Percentiles rank a stretch among this genome's conserved stretches.
Conservation (phyloP, 2,329 filamentous ascomycete genomes). For the Capronia epimyces region DNA sequence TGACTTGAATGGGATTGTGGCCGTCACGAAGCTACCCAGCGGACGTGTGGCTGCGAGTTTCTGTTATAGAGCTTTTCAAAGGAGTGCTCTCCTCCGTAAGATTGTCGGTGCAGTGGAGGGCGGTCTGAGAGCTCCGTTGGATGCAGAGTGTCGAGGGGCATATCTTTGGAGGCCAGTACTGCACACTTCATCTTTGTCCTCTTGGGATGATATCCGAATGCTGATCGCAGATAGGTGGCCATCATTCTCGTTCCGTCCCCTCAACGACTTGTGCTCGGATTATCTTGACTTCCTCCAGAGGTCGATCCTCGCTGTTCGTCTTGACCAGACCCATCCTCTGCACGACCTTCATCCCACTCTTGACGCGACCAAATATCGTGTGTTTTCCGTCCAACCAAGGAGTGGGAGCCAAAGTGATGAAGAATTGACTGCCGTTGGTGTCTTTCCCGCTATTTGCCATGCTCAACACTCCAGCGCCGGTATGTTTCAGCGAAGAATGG, state of each 20-base stretch:
- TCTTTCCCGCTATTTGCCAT: constrained; percentile 95
- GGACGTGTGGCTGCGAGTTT: too few species aligned
- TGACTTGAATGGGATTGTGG: too few species aligned
- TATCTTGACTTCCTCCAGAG: constrained; percentile 76
- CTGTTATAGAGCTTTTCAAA: too few species aligned
- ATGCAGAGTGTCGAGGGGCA: too few species aligned
- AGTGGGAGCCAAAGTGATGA: constrained; percentile 87
- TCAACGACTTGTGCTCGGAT: constrained; percentile 66
- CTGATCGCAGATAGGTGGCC: background rate
- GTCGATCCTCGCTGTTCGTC: constrained; percentile 74
- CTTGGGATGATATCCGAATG: background rate
- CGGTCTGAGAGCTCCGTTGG: too few species aligned
- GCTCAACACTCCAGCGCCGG: constrained; percentile 83
- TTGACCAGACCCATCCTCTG: constrained; percentile 83
- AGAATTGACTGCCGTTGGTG: constrained; percentile 94
- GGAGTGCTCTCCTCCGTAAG: too few species aligned
- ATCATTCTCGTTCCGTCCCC: constrained; percentile 12
- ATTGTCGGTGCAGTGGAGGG: too few species aligned
- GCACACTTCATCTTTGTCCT: background rate
- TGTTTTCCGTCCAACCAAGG: constrained; percentile 97
- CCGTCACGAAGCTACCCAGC: too few species aligned
- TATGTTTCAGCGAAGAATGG: constrained; percentile 70
- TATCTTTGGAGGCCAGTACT: too few species aligned
- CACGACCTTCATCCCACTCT: constrained; percentile 73
- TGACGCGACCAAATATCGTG: constrained; percentile 90